phyloP scores from a whole-genome alignment of 169 alveolate species.

The Cytauxzoon felis region DNA sequence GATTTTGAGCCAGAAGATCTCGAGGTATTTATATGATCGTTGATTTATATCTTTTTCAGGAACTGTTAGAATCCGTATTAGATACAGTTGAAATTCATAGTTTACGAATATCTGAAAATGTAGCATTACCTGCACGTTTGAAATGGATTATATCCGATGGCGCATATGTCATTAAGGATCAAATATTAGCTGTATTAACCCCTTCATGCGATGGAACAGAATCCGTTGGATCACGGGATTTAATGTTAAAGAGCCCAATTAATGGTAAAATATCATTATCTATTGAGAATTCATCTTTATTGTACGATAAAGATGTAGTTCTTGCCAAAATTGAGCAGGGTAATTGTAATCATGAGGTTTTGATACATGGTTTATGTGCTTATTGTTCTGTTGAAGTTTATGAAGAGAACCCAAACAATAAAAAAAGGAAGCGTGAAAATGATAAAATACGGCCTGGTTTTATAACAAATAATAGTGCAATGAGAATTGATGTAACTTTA shows the following conservation, averaged over 20 bases:
- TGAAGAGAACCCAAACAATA: background rate
- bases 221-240: background rate
- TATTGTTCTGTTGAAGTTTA: conserved; percentile 10
- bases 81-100: background rate
- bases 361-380: conserved; percentile 53
- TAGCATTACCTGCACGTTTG: conserved; percentile 22
- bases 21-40: background rate
- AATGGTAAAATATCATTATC: background rate
- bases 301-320: background rate
- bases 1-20: conserved; percentile 4
- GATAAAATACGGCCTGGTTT: conserved; percentile 63
- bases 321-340: conserved; percentile 9
- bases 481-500: conserved; percentile 48
- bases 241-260: background rate
- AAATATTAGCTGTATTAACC: conserved; percentile 33
- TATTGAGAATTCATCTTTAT: background rate
- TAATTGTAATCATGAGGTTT: conserved; percentile 24
- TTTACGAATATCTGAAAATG: conserved; percentile 1
- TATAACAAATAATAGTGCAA: conserved; percentile 58
- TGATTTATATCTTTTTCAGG: background rate
- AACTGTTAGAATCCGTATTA: conserved; percentile 9
- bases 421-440: background rate
- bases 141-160: conserved; percentile 52
- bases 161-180: conserved; percentile 29
- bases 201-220: background rate